These are phyloP conservation scores for Carex pumila DNA, from an alignment of 176 grass and related monocot species.

Conservation along the genomic window DNA sequence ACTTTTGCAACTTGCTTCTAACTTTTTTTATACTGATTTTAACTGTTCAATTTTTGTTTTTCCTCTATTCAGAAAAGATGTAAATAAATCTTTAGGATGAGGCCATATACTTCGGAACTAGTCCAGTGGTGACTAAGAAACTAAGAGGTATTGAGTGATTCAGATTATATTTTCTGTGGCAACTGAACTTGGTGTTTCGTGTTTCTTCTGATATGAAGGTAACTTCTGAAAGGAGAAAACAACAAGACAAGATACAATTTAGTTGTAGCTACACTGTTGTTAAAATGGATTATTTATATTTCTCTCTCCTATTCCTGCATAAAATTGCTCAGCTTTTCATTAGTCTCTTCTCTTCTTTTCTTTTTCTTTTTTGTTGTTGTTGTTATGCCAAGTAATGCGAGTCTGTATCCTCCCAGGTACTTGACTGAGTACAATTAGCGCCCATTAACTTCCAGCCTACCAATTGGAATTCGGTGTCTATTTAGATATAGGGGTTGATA, in stretches of 20 bases:
- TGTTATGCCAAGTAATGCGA: too few relatives aligned
- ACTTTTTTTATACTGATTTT: not conserved
- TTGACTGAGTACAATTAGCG: too few relatives aligned
- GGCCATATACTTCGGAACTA: not conserved
- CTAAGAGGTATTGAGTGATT: not conserved
- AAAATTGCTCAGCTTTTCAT: not conserved
- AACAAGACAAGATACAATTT: not conserved
- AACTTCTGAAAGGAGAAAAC: not conserved
- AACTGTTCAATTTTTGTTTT: not conserved
- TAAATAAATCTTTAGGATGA: slow-evolving; percentile 5
- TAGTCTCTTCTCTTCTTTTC: not conserved
- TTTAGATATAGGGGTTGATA: too few relatives aligned
- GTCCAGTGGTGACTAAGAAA: not conserved
- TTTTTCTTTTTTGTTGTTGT: too few relatives aligned
- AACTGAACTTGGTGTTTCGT: not conserved
- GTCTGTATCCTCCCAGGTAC: too few relatives aligned
- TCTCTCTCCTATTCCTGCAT: not conserved
- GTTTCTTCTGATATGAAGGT: not conserved
- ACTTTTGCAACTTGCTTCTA: not conserved
- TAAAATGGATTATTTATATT: slow-evolving; percentile 1
- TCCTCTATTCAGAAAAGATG: not conserved
- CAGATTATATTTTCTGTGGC: not conserved
- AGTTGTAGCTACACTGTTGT: slow-evolving; percentile 2
- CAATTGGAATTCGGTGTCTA: too few relatives aligned
- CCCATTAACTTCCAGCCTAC: too few relatives aligned